These are phyloP conservation scores for Puccinellia tenuiflora DNA, from an alignment of 176 grass and related monocot species.

Conservation along the genomic window DNA sequence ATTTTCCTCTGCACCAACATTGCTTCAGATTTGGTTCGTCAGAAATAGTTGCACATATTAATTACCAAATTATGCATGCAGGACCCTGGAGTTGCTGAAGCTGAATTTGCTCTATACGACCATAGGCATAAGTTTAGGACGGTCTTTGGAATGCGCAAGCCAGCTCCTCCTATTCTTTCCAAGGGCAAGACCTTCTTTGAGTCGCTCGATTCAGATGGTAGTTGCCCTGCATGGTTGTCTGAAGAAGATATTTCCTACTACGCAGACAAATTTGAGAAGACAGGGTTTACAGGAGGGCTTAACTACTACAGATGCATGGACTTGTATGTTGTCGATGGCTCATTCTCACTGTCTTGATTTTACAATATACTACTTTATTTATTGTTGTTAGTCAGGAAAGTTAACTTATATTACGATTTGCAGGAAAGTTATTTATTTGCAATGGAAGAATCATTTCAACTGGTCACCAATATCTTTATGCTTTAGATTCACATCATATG, in stretches of 20 bases:
- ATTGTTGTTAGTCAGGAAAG: not conserved
- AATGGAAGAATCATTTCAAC: slow-evolving; percentile 2
- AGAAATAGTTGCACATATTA: not conserved
- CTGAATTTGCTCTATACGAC: slow-evolving; percentile 49
- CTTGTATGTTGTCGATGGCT: slow-evolving; percentile 39
- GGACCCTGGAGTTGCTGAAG: slow-evolving; percentile 73
- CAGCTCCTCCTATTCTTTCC: slow-evolving; percentile 46
- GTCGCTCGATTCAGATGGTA: slow-evolving; percentile 42
- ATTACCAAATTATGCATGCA: slow-evolving; percentile 26
- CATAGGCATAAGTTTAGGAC: slow-evolving; percentile 38
- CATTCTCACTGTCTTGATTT: not conserved
- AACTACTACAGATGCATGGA: slow-evolving; percentile 95
- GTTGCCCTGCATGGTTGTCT: slow-evolving; percentile 72
- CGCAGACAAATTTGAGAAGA: slow-evolving; percentile 64
- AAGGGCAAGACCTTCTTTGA: slow-evolving; percentile 80
- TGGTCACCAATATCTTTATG: not conserved
- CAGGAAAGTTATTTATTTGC: not conserved
- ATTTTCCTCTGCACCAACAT: not conserved
- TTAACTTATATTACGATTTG: not conserved
- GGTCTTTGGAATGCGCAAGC: slow-evolving; percentile 58
- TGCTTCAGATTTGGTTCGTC: not conserved
- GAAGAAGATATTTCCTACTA: slow-evolving; percentile 85
- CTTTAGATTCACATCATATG: not conserved
- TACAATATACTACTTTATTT: slow-evolving; percentile 12
- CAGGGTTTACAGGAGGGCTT: slow-evolving; percentile 72